A percentile compares a stretch with the other conserved stretches of the same genome.
phyloP scores from a whole-genome alignment of 1,284 basidiomycete species.

The Fomitopsis palustris region DNA sequence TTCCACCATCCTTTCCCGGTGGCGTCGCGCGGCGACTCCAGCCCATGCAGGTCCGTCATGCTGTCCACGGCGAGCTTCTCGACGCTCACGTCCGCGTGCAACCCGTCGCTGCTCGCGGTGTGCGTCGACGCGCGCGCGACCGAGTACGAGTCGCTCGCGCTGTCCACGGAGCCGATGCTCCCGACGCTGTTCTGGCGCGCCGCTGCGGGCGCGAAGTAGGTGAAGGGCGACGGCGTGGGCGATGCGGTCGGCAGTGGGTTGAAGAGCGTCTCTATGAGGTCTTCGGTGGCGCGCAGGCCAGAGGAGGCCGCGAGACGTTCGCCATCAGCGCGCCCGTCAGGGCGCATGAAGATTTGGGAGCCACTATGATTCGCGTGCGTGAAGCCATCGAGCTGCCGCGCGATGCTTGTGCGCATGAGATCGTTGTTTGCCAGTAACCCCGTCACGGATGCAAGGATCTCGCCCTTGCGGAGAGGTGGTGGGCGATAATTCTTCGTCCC shows the following conservation, averaged over 20 bases:
- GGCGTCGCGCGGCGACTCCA: conserved; percentile 12
- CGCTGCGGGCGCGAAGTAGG: conserved; percentile 37
- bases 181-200: conserved; percentile 1
- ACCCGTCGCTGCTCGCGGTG: conserved; percentile 19
- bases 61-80: conserved; percentile 7
- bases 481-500: conserved; percentile 59
- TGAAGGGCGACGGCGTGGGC: conserved; percentile 54
- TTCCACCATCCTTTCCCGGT: conserved; percentile 24
- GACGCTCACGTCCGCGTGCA: conserved; percentile 10
- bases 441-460: conserved; percentile 65
- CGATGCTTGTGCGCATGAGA: conserved; percentile 44
- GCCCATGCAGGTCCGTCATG: background rate
- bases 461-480: conserved; percentile 64
- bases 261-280: conserved; percentile 73
- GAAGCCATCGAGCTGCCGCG: conserved; percentile 47
- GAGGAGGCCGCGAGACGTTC: conserved; percentile 46
- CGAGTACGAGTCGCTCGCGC: conserved; percentile 7
- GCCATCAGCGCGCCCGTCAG: conserved; percentile 35
- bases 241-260: conserved; percentile 56
- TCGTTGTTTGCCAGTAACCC: conserved; percentile 56
- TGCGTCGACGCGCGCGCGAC: conserved; percentile 13
- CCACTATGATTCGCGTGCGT: conserved; percentile 10
- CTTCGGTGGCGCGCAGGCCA: conserved; percentile 60
- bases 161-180: background rate
- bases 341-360: conserved; percentile 7